These are phyloP conservation scores for Candida maris DNA, from an alignment of 805 yeast genomes.

Conservation along the genomic window DNA sequence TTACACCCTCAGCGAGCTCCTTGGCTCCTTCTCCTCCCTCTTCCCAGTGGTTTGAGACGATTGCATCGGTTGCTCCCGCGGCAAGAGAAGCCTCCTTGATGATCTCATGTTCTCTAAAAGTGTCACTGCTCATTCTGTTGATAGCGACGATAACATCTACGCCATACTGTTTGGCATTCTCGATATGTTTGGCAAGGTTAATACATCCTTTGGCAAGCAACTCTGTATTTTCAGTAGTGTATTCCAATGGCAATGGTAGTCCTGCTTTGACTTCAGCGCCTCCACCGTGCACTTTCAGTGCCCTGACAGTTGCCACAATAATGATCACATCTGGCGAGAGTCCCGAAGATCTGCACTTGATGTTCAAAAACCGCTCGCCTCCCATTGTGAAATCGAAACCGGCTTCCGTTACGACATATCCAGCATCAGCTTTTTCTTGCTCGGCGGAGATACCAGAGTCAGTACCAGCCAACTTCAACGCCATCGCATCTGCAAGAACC, in stretches of 20 bases:
- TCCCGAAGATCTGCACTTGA: constrained; percentile 91
- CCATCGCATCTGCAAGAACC: constrained; percentile 88
- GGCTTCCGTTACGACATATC: constrained; percentile 95
- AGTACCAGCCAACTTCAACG: constrained; percentile 81
- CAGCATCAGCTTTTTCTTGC: constrained; percentile 43
- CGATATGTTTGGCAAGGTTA: constrained; percentile 86
- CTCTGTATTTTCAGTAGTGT: constrained; percentile 76
- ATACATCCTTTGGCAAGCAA: constrained; percentile 76
- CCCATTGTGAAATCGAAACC: constrained; percentile 99
- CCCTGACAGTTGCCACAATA: constrained; percentile 93
- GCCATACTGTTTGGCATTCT: constrained; percentile 78
- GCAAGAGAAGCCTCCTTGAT: constrained; percentile 75
- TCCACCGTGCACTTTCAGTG: constrained; percentile 96
- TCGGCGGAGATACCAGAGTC: constrained; percentile 38
- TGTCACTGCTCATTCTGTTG: constrained; percentile 80
- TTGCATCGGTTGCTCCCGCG: constrained; percentile 95
- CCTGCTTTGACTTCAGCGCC: constrained; percentile 97
- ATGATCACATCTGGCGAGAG: constrained; percentile 86
- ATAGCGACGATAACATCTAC: constrained; percentile 94
- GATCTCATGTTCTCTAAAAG: constrained; percentile 72
- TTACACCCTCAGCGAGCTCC: constrained; percentile 78
- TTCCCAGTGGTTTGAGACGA: constrained; percentile 91
- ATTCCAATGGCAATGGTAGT: constrained; percentile 75
- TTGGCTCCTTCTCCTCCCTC: constrained; percentile 92
- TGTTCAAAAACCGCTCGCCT: constrained; percentile 94